Evolutionary conservation across 164 flowering plant genomes (phyloP).

Genomic region (Vitis rotundifolia): DNA sequence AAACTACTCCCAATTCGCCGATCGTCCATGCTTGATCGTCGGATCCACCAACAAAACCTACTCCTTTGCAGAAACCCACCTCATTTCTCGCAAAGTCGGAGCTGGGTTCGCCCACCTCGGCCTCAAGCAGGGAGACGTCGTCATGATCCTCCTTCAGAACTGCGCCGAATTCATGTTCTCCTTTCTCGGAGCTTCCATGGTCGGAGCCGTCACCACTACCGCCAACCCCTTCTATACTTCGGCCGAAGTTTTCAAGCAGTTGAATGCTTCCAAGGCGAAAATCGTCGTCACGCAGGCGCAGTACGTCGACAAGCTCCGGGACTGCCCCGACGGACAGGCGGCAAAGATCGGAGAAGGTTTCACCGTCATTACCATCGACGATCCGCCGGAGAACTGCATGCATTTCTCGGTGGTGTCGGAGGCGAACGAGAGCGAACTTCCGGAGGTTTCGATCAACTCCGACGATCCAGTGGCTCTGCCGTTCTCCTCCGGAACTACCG

Average conservation of each 20-base stretch:
- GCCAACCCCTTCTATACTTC: slow-evolving; percentile 77
- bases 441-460: slow-evolving; percentile 32
- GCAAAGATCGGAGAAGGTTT: slow-evolving; percentile 33
- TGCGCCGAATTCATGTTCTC: slow-evolving; percentile 67
- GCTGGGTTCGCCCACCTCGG: slow-evolving; percentile 54
- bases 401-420: slow-evolving; percentile 52
- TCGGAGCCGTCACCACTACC: slow-evolving; percentile 73
- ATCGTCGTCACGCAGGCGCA: slow-evolving; percentile 56
- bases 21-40: slow-evolving; percentile 51
- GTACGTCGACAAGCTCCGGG: slow-evolving; percentile 55
- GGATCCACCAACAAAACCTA: slow-evolving; percentile 42
- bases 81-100: slow-evolving; percentile 44
- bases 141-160: slow-evolving; percentile 79
- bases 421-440: slow-evolving; percentile 41
- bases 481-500: slow-evolving; percentile 89
- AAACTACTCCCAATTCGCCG: slow-evolving; percentile 27
- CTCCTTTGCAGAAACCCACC: slow-evolving; percentile 52
- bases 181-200: slow-evolving; percentile 73
- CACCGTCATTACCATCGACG: slow-evolving; percentile 45
- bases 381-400: slow-evolving; percentile 56
- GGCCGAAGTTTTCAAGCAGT: slow-evolving; percentile 59
- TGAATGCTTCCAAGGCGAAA: slow-evolving; percentile 38
- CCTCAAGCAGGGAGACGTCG: slow-evolving; percentile 50
- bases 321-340: slow-evolving; percentile 7
- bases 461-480: slow-evolving; percentile 70